Base-by-base conservation (phyloP, 2,329 filamentous ascomycete species). In the Beauveria asiatica region DNA sequence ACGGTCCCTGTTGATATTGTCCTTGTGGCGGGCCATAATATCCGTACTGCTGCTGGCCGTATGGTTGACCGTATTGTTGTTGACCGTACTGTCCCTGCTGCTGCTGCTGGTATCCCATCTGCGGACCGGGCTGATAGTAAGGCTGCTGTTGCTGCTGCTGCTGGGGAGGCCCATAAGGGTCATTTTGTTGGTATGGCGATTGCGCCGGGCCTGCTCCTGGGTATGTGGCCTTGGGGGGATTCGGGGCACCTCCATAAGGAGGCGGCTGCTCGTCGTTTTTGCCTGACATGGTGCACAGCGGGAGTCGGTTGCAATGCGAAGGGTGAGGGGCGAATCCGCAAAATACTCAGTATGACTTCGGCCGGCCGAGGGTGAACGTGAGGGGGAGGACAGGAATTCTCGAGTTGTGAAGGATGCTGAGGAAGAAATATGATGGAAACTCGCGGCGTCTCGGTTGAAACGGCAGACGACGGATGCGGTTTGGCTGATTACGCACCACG, bases 181-280 rank as follows among this genome's bases (percentile, higher is more conserved):
- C 64, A n/a, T 60, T 60, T 25, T 67, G 68, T 62, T 69, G 68
- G 44, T 68, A 60, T 25, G 59, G 11, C 70, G 71, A 57, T 69
- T 67, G 27, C 64, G 69, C 45, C 64, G 78, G 75, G 37, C 76
- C 73, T 52, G 74, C 70, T 41, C 75, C 73, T 51, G 75, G 70
- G 65, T 81, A 80, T 1, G 79, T 72, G 16, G 74, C 72, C 64
- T 78, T 76, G 39, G 79, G 72, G 50, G 71, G 66, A 61, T 72
- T 68, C 41, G 72, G 72, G 25, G 70, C 68, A 57, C 68, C 70
- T 63, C 71, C 71, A 69, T 82, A 81, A 48, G 78, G 75, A 27
- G 80, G 80, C 57, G 81, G 81, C 39, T 77, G 81, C 41, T 77
- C 71, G 58, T 81, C 77, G 70, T 73, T 67, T 68, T 82, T 80